Conservation (phyloP, 2,329 filamentous ascomycete species). For the Fusarium buxicola region DNA sequence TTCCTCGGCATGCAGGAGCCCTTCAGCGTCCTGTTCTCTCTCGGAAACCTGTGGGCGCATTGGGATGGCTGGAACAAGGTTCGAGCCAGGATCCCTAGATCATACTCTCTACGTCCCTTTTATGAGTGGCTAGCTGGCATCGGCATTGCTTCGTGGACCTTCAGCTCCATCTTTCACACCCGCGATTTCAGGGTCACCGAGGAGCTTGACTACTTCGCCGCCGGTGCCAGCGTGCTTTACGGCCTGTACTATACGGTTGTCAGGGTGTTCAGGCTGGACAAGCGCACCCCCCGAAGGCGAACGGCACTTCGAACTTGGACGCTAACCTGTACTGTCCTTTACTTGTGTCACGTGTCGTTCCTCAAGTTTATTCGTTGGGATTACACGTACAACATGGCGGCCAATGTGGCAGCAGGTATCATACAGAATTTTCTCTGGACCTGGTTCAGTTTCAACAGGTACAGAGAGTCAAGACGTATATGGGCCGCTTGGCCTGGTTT, state of each 20-base stretch:
- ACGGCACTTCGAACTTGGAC: conserved; percentile 80
- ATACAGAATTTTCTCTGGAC: conserved; percentile 88
- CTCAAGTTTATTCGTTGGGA: conserved; percentile 90
- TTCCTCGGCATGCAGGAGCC: conserved; percentile 95
- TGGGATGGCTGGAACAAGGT: conserved; percentile 79
- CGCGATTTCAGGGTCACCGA: conserved; percentile 88
- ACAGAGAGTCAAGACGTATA: conserved; percentile 73
- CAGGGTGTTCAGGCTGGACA: conserved; percentile 85
- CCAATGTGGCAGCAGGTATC: conserved; percentile 86
- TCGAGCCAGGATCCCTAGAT: conserved; percentile 74
- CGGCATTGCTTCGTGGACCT: conserved; percentile 85
- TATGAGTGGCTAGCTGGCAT: conserved; percentile 85
- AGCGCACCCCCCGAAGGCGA: conserved; percentile 55
- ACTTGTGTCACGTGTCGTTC: conserved; percentile 82
- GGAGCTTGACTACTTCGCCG: conserved; percentile 95
- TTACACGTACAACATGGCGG: conserved; percentile 98
- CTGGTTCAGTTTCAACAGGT: conserved; percentile 82
- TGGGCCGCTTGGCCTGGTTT: conserved; percentile 94
- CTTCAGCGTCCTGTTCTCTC: conserved; percentile 90
- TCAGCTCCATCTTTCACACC: conserved; percentile 92
- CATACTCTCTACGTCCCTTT: conserved; percentile 82
- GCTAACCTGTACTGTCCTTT: conserved; percentile 75
- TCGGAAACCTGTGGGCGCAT: conserved; percentile 92
- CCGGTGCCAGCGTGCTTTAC: conserved; percentile 90
- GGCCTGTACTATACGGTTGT: conserved; percentile 88